Percentiles rank a stretch among this genome's conserved stretches.
Conservation (phyloP, 1,139 yeast species). For the Yamadazyma mexicana region DNA sequence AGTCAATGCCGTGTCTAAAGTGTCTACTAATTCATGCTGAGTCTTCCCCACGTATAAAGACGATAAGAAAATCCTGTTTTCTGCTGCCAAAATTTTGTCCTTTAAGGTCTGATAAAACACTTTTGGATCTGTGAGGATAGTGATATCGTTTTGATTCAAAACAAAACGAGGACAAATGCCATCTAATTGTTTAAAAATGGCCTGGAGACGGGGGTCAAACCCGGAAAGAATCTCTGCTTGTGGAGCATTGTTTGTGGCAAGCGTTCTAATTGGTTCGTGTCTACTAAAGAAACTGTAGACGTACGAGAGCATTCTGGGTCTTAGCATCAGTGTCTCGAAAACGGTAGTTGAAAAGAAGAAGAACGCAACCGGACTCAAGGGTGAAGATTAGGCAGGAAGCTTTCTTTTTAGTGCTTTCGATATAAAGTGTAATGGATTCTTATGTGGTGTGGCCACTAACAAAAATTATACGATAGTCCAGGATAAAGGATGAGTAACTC, state of each 20-base stretch:
- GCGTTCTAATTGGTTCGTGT: constrained; percentile 5
- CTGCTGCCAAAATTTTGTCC: constrained; percentile 52
- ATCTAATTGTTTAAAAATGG: constrained; percentile 58
- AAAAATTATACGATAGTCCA: too few species aligned
- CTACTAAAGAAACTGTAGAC: constrained; percentile 13
- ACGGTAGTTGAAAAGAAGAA: too few species aligned
- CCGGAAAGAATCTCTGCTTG: constrained; percentile 5
- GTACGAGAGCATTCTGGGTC: constrained; percentile 5
- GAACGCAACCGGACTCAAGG: not conserved
- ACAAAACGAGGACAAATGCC: constrained; percentile 71
- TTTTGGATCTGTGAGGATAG: constrained; percentile 63
- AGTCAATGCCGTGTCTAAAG: constrained; percentile 57
- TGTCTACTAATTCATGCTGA: constrained; percentile 71
- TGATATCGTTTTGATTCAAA: constrained; percentile 58
- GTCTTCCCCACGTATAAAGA: constrained; percentile 84
- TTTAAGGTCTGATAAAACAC: constrained; percentile 68
- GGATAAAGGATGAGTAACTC: too few species aligned
- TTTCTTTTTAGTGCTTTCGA: not conserved
- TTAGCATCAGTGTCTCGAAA: constrained; percentile 1
- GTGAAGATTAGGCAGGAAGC: not conserved
- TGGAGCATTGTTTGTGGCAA: constrained; percentile 8
- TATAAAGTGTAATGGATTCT: not conserved
- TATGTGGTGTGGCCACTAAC: too few species aligned
- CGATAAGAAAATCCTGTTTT: constrained; percentile 71
- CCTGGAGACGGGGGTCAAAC: constrained; percentile 51